These are phyloP conservation scores for Kodamaea plutei DNA, from an alignment of 1,139 yeast genomes.

Conservation along the genomic window DNA sequence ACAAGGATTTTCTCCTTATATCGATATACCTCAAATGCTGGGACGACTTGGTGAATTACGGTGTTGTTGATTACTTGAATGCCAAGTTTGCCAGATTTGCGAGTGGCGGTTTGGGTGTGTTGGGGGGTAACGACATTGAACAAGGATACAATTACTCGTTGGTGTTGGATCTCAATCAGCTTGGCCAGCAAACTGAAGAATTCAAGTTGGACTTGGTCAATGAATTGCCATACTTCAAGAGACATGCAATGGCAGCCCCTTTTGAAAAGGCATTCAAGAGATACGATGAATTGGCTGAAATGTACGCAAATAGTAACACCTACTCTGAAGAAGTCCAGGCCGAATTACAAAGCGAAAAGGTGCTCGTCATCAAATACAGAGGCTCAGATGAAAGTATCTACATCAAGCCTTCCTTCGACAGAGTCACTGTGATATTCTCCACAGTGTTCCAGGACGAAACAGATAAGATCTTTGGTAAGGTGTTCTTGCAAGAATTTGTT, in stretches of 20 bases:
- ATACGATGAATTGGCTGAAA: conserved; percentile 64
- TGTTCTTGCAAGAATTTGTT: conserved; percentile 93
- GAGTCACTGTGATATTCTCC: conserved; percentile 94
- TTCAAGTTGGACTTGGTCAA: conserved; percentile 49
- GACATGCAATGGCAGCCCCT: conserved; percentile 90
- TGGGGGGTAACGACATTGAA: conserved; percentile 44
- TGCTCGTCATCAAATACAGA: conserved; percentile 79
- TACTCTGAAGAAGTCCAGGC: conserved; percentile 49
- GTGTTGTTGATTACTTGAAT: conserved; percentile 46
- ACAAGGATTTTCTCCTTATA: conserved; percentile 58
- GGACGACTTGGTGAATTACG: conserved; percentile 66
- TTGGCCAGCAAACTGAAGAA: conserved; percentile 41
- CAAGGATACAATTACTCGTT: conserved; percentile 81
- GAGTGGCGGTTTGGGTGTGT: conserved; percentile 25
- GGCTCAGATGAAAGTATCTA: conserved; percentile 84
- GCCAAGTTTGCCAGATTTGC: conserved; percentile 34
- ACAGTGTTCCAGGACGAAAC: conserved; percentile 96
- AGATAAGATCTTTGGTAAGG: conserved; percentile 91
- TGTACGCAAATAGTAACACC: conserved; percentile 45
- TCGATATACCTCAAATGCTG: conserved; percentile 76
- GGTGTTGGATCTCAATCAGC: conserved; percentile 54
- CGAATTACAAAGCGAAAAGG: conserved; percentile 48
- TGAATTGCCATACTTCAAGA: conserved; percentile 69
- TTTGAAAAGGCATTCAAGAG: conserved; percentile 80
- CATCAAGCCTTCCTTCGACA: conserved; percentile 88